Conservation (phyloP, 305 asterid genomes). For the Fraxinus angustifolia region DNA sequence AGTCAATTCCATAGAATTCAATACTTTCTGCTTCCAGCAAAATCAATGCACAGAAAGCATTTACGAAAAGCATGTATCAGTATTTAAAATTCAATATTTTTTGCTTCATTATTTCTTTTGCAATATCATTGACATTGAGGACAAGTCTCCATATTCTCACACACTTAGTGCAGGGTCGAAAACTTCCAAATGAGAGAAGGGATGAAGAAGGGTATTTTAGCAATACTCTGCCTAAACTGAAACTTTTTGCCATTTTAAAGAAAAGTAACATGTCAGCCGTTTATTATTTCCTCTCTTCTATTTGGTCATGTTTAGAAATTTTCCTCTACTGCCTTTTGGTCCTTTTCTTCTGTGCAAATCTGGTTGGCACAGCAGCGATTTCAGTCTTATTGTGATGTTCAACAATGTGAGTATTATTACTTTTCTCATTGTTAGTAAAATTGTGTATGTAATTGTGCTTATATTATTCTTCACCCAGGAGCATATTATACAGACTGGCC, state of each 20-base stretch:
- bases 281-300: not conserved
- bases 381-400: not conserved
- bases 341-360: conserved; percentile 17
- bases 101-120: not conserved
- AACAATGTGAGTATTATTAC: conserved; percentile 8
- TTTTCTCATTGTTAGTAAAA: conserved; percentile 10
- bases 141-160: not conserved
- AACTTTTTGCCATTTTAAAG: not conserved
- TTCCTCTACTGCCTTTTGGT: conserved; percentile 22
- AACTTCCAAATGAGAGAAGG: not conserved
- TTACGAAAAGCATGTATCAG: not conserved
- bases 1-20: not conserved
- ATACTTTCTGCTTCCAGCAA: not conserved
- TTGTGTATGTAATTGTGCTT: conserved; percentile 12
- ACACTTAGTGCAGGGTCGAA: not conserved
- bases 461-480: conserved; percentile 45
- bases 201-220: not conserved
- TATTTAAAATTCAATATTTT: not conserved
- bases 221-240: not conserved
- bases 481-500: conserved; percentile 51
- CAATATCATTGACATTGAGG: not conserved
- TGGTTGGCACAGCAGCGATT: conserved; percentile 13
- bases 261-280: not conserved
- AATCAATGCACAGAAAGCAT: not conserved
- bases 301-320: not conserved